These are phyloP conservation scores for Mrakia hoshinonis DNA, from an alignment of 768 basidiomycete species.

Conservation along the genomic window DNA sequence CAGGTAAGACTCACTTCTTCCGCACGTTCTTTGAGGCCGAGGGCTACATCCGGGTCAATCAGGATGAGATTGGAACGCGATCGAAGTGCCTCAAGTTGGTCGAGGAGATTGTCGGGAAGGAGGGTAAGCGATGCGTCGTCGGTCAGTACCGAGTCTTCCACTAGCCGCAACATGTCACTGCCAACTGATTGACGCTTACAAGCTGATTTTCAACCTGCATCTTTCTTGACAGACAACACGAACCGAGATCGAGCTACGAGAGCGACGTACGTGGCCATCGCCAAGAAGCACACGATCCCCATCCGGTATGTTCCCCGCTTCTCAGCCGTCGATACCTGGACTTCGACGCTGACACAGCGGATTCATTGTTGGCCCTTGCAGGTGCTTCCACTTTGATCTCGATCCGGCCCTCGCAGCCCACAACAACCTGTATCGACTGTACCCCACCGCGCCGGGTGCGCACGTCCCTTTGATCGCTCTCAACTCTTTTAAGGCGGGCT, in stretches of 20 bases:
- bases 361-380: slow-evolving; percentile 34
- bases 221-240: slow-evolving; percentile 64
- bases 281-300: slow-evolving; percentile 50
- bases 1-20: slow-evolving; percentile 79
- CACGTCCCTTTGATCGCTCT: slow-evolving; percentile 38
- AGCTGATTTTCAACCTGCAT: slow-evolving; percentile 14
- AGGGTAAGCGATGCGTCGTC: slow-evolving; percentile 62
- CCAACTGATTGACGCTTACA: no score
- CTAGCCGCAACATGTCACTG: slow-evolving; percentile 7
- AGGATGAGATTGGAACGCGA: slow-evolving; percentile 68
- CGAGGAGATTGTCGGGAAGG: slow-evolving; percentile 55
- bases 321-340: neutral
- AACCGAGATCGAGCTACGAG: slow-evolving; percentile 67
- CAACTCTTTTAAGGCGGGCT: slow-evolving; percentile 32
- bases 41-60: slow-evolving; percentile 76
- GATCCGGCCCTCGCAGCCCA: slow-evolving; percentile 55
- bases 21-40: slow-evolving; percentile 55
- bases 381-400: slow-evolving; percentile 49
- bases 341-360: no score
- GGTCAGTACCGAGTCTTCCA: slow-evolving; percentile 46
- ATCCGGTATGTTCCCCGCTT: slow-evolving; percentile 48
- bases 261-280: slow-evolving; percentile 60
- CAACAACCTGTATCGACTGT: slow-evolving; percentile 83
- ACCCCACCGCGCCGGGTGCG: slow-evolving; percentile 34
- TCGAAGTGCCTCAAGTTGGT: slow-evolving; percentile 64